Percentiles rank a stretch among this genome's conserved stretches.
Conservation (phyloP, 306 rosid genomes). For the Vigna angularis region DNA sequence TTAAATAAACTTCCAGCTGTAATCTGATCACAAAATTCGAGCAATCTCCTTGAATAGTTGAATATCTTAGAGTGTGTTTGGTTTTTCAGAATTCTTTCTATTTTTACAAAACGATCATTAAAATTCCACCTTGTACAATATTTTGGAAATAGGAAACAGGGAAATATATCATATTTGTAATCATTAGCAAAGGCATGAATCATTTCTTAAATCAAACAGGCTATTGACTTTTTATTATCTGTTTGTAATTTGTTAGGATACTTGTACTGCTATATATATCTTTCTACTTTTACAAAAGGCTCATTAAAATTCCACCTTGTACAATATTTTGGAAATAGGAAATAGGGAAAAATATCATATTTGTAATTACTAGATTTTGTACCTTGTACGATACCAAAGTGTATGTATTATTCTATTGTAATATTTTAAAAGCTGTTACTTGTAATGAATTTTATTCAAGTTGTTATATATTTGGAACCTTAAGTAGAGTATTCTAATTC, state of each 20-base stretch:
- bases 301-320: neutral
- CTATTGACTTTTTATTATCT: neutral
- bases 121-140: neutral
- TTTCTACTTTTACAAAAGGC: neutral
- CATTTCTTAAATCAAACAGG: neutral
- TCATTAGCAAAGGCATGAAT: neutral
- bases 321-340: neutral
- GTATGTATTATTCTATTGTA: no score
- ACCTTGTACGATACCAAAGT: fast-evolving
- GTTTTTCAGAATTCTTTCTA: neutral
- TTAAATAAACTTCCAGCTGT: neutral
- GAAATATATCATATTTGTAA: neutral
- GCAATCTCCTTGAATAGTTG: conserved; percentile 20
- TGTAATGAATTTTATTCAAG: no score
- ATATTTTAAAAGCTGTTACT: no score
- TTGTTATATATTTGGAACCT: no score
- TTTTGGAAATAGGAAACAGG: neutral
- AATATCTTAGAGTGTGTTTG: conserved; percentile 3
- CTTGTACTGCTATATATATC: conserved; percentile 10
- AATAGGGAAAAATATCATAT: neutral
- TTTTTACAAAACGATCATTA: neutral
- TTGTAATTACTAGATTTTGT: neutral
- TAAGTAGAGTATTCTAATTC: no score
- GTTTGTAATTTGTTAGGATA: conserved; percentile 22
- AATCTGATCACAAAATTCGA: conserved; percentile 20